Evolutionary conservation across 2,329 filamentous ascomycete genomes (phyloP), one percentile per base, ranked within the genome.

Genomic region (Dactylonectria estremocensis): DNA sequence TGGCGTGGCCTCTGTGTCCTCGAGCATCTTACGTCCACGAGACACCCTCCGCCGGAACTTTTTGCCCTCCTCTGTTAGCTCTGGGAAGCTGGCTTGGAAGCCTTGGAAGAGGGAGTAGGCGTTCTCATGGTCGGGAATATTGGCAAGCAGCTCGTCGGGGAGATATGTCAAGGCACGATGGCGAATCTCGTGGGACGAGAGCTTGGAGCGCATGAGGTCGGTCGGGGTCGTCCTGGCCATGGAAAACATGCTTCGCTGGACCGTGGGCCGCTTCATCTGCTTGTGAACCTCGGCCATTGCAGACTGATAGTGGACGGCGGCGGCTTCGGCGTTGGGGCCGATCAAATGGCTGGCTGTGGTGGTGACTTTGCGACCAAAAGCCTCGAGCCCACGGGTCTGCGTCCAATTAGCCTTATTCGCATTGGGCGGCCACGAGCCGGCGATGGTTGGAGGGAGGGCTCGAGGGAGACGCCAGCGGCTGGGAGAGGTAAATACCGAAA

Each of bases 51-150:
- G 89, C 59, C 91, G 89, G 73, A 90, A 89, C 79, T 92, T 93
- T 78, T 92, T 91, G 72, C 88, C 89, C 69, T 92, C 89, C 16
- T 96, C 93, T 5, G 85, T 86, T 70, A 89, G 81, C 70, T 91
- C 89, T 3, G 95, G 95, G 69, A 97, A 87, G 70, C 91, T 95
- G 54, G 95, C 96, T 83, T 97, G 92, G 81, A 99, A 99, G 72
- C 96, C 96, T 81, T 99, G 94, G 80, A 99, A 98, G 50, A 99
- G 87, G 46, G 95, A 98, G 83, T 97, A 99, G 16, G 91, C 86
- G 81, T 93, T 97, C 22, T 92, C 91, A 78, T 92, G 89, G 68
- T 97, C 94, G 73, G 96, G 96, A 57, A 98, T 95, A 79, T 97
- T 95, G 72, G 86, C 86, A 53, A 99, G 89, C 73, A 99, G 88